phyloP scores from a whole-genome alignment of 768 basidiomycete genomes.

The Tremella yokohamensis region DNA sequence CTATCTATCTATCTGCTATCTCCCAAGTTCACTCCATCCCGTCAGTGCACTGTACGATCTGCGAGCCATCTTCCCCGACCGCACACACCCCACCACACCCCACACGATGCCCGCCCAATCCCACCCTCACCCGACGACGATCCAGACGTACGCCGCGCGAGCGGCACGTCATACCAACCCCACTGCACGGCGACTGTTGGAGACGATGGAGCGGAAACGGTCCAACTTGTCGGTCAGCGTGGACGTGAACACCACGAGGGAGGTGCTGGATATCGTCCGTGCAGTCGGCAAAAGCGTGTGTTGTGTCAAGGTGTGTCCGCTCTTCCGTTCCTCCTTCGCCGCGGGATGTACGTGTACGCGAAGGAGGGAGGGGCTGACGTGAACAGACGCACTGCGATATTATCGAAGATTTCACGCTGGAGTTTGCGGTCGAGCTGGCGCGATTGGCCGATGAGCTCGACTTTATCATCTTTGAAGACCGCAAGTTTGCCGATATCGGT shows the following conservation, averaged over 20 bases:
- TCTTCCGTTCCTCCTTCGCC: neutral
- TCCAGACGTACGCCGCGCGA: constrained; percentile 42
- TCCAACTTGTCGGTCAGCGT: constrained; percentile 93
- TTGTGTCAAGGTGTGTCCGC: constrained; percentile 73
- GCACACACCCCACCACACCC: no score
- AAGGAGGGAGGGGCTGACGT: neutral
- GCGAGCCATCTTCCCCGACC: no score
- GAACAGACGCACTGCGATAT: constrained; percentile 94
- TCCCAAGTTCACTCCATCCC: no score
- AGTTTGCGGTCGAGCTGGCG: constrained; percentile 66
- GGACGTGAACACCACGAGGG: constrained; percentile 75
- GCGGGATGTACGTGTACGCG: neutral
- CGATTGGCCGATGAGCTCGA: constrained; percentile 74
- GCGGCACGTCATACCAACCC: constrained; percentile 57
- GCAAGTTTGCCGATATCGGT: constrained; percentile 99
- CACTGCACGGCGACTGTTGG: constrained; percentile 71
- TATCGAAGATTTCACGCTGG: constrained; percentile 79
- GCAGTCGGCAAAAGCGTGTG: constrained; percentile 84
- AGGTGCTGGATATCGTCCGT: constrained; percentile 81
- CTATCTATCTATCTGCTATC: neutral
- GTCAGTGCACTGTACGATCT: no score
- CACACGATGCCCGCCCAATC: no score
- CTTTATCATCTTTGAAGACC: constrained; percentile 95
- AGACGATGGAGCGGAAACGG: constrained; percentile 78
- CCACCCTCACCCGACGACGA: constrained; percentile 41